A percentile compares a stretch with the other conserved stretches of the same genome.
phyloP scores from a whole-genome alignment of 805 yeast genomes.

The Saccharomyces cerevisiae region DNA sequence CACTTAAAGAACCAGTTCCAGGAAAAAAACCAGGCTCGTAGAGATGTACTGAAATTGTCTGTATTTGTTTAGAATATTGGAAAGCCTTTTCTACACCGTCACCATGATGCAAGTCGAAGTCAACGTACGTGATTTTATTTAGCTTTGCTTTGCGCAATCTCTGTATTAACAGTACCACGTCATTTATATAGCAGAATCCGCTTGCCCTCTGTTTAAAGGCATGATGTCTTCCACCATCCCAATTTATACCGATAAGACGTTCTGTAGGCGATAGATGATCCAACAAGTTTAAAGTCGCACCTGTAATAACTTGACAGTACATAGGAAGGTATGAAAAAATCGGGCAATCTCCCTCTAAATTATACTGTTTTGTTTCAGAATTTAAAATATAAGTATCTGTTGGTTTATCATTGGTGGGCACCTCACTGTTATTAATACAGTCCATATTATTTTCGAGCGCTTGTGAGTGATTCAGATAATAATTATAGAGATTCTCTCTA shows the following conservation, averaged over 20 bases:
- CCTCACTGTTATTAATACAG: not conserved
- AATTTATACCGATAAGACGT: conserved; percentile 45
- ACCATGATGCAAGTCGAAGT: conserved; percentile 72
- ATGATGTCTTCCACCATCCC: conserved; percentile 81
- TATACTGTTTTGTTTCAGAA: conserved; percentile 31
- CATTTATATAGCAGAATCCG: conserved; percentile 71
- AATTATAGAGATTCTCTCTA: conserved; percentile 9
- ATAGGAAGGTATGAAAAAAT: conserved; percentile 44
- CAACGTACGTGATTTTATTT: conserved; percentile 49
- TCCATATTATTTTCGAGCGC: not conserved
- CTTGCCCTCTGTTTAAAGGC: conserved; percentile 45
- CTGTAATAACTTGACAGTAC: conserved; percentile 44
- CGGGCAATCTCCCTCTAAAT: conserved; percentile 58
- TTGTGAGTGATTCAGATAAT: conserved; percentile 4
- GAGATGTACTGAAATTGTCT: conserved; percentile 57
- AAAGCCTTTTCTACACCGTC: conserved; percentile 72
- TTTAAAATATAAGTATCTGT: conserved; percentile 1
- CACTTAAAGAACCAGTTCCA: conserved; percentile 48
- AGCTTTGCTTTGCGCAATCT: conserved; percentile 39
- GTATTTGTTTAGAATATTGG: conserved; percentile 43
- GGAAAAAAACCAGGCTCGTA: conserved; percentile 65
- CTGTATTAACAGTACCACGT: conserved; percentile 50
- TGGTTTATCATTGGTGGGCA: not conserved
- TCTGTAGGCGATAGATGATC: conserved; percentile 24
- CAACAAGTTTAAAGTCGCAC: conserved; percentile 49